phyloP scores from a whole-genome alignment of 2,329 filamentous ascomycete species.

The Beauveria rudraprayagi region DNA sequence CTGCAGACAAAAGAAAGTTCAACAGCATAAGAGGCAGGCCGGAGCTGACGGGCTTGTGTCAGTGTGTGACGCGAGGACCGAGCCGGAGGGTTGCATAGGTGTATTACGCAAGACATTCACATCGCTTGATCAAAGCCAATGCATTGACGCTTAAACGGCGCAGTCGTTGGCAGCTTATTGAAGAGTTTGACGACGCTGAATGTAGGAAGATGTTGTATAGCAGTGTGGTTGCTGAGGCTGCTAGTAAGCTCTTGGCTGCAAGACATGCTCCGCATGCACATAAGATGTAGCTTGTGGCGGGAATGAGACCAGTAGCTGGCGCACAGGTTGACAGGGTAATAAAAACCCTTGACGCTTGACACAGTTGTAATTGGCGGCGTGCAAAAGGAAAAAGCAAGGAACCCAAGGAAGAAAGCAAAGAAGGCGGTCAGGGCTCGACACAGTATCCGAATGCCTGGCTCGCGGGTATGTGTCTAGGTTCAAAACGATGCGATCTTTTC shows the following conservation, averaged over 20 bases:
- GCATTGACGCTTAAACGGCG: neutral
- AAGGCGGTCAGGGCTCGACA: no score
- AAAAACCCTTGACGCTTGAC: no score
- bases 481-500: neutral
- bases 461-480: neutral
- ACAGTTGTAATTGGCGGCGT: no score
- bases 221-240: neutral
- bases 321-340: no score
- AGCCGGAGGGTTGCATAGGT: neutral
- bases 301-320: no score
- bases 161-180: neutral
- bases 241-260: neutral
- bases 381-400: no score
- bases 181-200: neutral
- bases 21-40: neutral
- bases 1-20: neutral
- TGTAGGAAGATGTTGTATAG: neutral
- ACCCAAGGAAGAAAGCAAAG: no score
- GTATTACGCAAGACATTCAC: neutral
- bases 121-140: neutral
- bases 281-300: neutral
- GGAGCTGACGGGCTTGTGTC: neutral
- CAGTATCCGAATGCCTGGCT: no score
- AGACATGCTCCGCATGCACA: slow-evolving; percentile 1
- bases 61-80: neutral